Percentiles rank a stretch among this genome's conserved stretches.
These are phyloP conservation scores for Tricholoma flavovirens DNA, from an alignment of 768 basidiomycete genomes.

Conservation along the genomic window DNA sequence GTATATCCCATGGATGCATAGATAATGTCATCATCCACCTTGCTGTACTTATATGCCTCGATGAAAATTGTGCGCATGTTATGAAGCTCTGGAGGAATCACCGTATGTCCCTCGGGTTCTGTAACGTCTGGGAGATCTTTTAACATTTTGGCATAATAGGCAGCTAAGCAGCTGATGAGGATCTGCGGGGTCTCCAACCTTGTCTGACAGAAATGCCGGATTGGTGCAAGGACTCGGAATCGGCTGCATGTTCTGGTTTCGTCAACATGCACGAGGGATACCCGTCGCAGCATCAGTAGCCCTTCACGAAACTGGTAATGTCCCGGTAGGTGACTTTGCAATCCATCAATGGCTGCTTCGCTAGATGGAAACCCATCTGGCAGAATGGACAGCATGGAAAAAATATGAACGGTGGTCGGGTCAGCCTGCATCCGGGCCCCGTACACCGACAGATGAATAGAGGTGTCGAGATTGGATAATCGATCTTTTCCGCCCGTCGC, in stretches of 20 bases:
- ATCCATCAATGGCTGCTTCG: neutral
- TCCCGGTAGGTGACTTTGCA: neutral
- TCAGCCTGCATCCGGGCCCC: conserved; percentile 12
- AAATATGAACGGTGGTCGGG: conserved; percentile 10
- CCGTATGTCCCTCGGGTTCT: too few species aligned
- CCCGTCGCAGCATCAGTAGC: neutral
- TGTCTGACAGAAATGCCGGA: neutral
- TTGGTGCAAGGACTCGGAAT: neutral
- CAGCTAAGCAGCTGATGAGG: neutral
- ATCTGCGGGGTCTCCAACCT: neutral
- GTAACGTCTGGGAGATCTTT: too few species aligned
- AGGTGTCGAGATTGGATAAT: too few species aligned
- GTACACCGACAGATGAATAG: conserved; percentile 10
- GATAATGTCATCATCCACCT: neutral
- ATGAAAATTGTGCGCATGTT: neutral
- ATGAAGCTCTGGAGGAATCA: neutral
- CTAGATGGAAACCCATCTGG: conserved; percentile 11
- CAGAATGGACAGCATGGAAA: conserved; percentile 15
- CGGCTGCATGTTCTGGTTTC: neutral
- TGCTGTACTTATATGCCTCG: neutral
- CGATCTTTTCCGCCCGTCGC: conserved; percentile 15
- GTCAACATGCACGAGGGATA: neutral
- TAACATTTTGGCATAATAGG: neutral
- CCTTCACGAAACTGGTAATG: neutral
- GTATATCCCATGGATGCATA: too few species aligned